Conservation (phyloP, 2,329 filamentous ascomycete genomes). For the Aureobasidium sp. region DNA sequence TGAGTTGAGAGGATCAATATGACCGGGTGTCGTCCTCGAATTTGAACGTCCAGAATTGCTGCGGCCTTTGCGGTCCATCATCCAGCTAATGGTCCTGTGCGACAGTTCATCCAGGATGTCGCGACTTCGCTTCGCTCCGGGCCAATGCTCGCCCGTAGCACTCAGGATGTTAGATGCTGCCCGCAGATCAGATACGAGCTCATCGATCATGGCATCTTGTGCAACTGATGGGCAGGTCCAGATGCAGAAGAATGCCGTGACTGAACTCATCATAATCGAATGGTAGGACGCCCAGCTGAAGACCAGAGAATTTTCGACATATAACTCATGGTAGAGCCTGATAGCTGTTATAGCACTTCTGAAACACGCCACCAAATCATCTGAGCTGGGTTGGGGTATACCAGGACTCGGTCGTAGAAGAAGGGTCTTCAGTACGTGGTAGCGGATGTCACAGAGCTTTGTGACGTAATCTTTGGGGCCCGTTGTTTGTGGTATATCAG, state of each 20-base stretch:
- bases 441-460: neutral
- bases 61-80: neutral
- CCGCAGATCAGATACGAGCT: neutral
- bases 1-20: neutral
- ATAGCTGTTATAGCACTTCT: neutral
- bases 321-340: conserved; percentile 1
- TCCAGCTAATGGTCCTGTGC: neutral
- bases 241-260: conserved; percentile 6
- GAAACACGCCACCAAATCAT: neutral
- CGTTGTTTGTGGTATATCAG: neutral
- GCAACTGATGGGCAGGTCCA: conserved; percentile 4
- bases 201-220: neutral
- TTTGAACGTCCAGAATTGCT: neutral
- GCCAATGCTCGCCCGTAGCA: conserved; percentile 3
- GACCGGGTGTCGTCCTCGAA: neutral
- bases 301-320: neutral
- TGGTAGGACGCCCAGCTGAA: conserved; percentile 5
- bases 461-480: neutral
- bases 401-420: conserved; percentile 5
- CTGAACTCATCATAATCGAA: conserved; percentile 7
- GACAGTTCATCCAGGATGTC: conserved; percentile 3
- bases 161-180: conserved; percentile 2
- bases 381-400: neutral
- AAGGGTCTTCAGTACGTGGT: conserved; percentile 2
- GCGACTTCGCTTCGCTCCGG: neutral